Percentiles rank a stretch among this genome's conserved stretches.
phyloP scores from a whole-genome alignment of 2,329 filamentous ascomycete genomes.

The Ceratocystis ficicola region DNA sequence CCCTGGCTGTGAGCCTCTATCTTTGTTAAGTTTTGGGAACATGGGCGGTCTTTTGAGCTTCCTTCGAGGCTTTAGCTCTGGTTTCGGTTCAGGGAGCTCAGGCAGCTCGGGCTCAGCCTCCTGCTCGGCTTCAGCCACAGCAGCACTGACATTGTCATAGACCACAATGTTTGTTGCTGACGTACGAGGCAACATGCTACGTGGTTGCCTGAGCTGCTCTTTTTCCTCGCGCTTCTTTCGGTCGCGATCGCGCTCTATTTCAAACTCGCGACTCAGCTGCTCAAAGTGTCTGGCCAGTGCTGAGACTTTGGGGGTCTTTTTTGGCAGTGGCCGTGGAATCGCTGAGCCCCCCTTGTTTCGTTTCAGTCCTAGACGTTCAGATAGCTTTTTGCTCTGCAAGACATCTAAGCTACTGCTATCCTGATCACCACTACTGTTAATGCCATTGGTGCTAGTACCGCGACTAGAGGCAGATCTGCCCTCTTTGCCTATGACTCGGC shows the following conservation, averaged over 20 bases:
- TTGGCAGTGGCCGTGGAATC: conserved; percentile 77
- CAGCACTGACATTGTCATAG: conserved; percentile 85
- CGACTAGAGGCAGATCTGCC: neutral
- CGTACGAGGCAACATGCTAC: conserved; percentile 71
- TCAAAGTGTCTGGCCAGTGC: conserved; percentile 94
- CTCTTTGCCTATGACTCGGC: conserved; percentile 1
- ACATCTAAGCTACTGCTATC: neutral
- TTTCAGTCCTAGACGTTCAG: conserved; percentile 57
- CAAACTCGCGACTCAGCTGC: conserved; percentile 89
- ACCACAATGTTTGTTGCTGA: conserved; percentile 92
- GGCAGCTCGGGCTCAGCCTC: conserved; percentile 12
- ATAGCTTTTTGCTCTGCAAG: conserved; percentile 49
- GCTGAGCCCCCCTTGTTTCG: conserved; percentile 57
- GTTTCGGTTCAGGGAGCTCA: conserved; percentile 12
- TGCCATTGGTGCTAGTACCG: neutral
- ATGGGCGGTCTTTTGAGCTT: conserved; percentile 18
- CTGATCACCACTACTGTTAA: neutral
- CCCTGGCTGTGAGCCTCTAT: neutral
- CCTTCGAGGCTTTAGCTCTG: conserved; percentile 10
- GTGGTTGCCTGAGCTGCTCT: conserved; percentile 50
- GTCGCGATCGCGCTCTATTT: conserved; percentile 83
- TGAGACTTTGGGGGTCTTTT: conserved; percentile 67
- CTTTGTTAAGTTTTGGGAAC: conserved; percentile 17
- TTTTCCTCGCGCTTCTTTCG: conserved; percentile 68
- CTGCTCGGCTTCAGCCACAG: conserved; percentile 66